These are phyloP conservation scores for Xylaria hypoxylon DNA, from an alignment of 2,329 filamentous ascomycete genomes.

Conservation along the genomic window DNA sequence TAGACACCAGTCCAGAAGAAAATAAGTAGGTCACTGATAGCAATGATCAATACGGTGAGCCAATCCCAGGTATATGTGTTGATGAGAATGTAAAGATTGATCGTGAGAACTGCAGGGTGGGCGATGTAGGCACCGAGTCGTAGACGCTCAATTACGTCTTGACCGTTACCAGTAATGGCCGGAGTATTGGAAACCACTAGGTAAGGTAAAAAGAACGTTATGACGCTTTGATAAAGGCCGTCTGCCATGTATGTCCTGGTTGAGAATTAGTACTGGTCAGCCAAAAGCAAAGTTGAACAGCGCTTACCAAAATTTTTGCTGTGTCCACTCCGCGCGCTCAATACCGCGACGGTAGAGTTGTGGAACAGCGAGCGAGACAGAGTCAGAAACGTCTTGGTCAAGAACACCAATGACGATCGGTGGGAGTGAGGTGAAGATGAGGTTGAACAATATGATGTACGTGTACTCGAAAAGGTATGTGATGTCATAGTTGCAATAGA, in stretches of 20 bases:
- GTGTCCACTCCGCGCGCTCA: slow-evolving; percentile 95
- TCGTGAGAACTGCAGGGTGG: slow-evolving; percentile 84
- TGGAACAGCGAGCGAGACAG: slow-evolving; percentile 91
- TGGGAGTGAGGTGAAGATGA: slow-evolving; percentile 95
- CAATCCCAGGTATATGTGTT: slow-evolving; percentile 99
- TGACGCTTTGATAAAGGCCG: slow-evolving; percentile 92
- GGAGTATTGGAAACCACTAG: slow-evolving; percentile 77
- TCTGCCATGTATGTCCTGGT: slow-evolving; percentile 91
- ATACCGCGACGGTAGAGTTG: slow-evolving; percentile 96
- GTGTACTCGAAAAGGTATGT: slow-evolving; percentile 98
- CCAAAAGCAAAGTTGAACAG: neutral
- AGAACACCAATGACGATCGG: slow-evolving; percentile 96
- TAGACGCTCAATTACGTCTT: slow-evolving; percentile 80
- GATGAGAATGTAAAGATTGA: slow-evolving; percentile 94
- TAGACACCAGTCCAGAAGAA: slow-evolving; percentile 98
- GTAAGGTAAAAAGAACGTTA: slow-evolving; percentile 94
- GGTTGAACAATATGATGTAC: slow-evolving; percentile 95
- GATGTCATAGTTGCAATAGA: slow-evolving; percentile 95
- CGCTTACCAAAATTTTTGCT: slow-evolving; percentile 92
- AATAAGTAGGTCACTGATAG: slow-evolving; percentile 84
- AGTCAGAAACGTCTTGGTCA: slow-evolving; percentile 96
- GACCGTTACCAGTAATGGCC: slow-evolving; percentile 77
- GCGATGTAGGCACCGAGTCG: slow-evolving; percentile 90
- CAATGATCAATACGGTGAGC: slow-evolving; percentile 86
- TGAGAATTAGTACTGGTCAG: slow-evolving; percentile 37